Conservation (phyloP, 192 early-diverging fungal genomes). For the Obelidium mucronatum region DNA sequence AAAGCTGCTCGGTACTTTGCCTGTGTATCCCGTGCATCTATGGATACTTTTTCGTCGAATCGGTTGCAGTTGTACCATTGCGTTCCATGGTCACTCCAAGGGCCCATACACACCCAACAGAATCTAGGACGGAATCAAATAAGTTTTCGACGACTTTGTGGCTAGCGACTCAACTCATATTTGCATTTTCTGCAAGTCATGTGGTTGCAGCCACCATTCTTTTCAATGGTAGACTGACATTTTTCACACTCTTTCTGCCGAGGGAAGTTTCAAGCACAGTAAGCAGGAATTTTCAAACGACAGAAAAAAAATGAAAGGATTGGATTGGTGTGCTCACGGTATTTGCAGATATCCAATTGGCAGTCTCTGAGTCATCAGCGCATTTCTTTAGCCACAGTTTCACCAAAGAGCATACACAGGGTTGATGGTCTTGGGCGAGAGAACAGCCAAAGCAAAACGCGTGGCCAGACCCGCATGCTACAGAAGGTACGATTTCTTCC, state of each 20-base stretch:
- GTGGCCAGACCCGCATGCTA: constrained; percentile 80
- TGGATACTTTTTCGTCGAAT: constrained; percentile 88
- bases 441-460: constrained; percentile 95
- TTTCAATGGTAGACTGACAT: constrained; percentile 96
- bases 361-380: constrained; percentile 96
- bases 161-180: constrained; percentile 66
- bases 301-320: not conserved
- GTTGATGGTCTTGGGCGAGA: constrained; percentile 78
- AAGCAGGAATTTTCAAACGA: too few relatives aligned
- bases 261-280: too few relatives aligned
- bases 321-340: constrained; percentile 27
- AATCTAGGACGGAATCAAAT: constrained; percentile 58
- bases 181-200: constrained; percentile 99
- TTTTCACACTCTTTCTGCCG: constrained; percentile 88
- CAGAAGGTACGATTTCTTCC: constrained; percentile 81
- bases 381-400: constrained; percentile 93
- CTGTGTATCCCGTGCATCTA: constrained; percentile 85
- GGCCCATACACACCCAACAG: constrained; percentile 99
- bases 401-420: constrained; percentile 85
- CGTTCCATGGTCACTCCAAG: constrained; percentile 96
- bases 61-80: constrained; percentile 98
- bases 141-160: not conserved
- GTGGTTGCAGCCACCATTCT: constrained; percentile 99
- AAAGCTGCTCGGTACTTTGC: constrained; percentile 87
- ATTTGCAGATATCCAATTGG: constrained; percentile 94